Evolutionary conservation across 108 stramenopile genomes (phyloP).

Genomic region (Pseudonitzschia pungens): DNA sequence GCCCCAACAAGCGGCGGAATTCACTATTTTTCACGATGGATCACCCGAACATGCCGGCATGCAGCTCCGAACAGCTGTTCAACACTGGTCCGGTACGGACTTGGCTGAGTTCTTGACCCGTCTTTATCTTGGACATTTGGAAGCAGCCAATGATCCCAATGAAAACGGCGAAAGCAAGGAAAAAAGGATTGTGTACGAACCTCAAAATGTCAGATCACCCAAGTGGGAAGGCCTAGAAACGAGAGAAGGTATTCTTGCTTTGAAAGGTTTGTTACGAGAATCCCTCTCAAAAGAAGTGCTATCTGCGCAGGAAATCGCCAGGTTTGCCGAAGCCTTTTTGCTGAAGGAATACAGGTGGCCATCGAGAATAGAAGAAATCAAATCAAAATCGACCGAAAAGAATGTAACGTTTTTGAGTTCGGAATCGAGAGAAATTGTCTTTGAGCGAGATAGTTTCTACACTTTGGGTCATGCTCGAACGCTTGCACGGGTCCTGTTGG

Average conservation of each 20-base stretch:
- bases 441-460: slow-evolving; percentile 31
- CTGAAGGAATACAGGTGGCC: slow-evolving; percentile 25
- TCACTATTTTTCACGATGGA: slow-evolving; percentile 22
- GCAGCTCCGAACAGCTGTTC: slow-evolving; percentile 24
- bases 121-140: slow-evolving; percentile 24
- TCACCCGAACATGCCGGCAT: slow-evolving; percentile 15
- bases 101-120: slow-evolving; percentile 35
- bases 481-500: slow-evolving; percentile 13
- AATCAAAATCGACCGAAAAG: not conserved
- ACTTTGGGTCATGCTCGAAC: slow-evolving; percentile 17
- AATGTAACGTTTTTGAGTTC: not conserved
- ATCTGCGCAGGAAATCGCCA: slow-evolving; percentile 14
- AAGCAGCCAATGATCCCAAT: not conserved
- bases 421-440: slow-evolving; percentile 1
- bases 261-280: slow-evolving; percentile 13
- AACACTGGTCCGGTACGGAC: slow-evolving; percentile 29
- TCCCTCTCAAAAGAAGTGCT: slow-evolving; percentile 12
- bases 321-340: slow-evolving; percentile 23
- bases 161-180: not conserved
- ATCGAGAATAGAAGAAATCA: not conserved
- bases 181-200: slow-evolving; percentile 18
- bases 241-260: slow-evolving; percentile 10
- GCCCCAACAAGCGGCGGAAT: slow-evolving; percentile 35
- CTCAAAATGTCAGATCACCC: slow-evolving; percentile 20
- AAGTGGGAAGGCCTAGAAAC: slow-evolving; percentile 35